These are phyloP conservation scores for Cercophora newfieldiana DNA, from an alignment of 495 filamentous ascomycete species.

Conservation along the genomic window DNA sequence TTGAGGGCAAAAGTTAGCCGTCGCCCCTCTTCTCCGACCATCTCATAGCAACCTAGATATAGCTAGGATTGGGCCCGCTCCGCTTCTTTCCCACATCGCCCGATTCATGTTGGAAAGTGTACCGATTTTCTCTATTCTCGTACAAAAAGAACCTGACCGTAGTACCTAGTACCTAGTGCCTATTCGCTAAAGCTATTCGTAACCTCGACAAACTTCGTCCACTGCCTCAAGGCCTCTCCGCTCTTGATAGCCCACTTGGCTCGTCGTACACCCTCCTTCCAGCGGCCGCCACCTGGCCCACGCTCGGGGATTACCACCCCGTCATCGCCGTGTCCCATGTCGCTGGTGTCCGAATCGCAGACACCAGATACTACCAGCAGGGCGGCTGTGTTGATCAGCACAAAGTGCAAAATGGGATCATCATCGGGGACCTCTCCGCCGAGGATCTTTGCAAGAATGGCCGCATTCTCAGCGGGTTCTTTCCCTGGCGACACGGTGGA, in stretches of 20 bases:
- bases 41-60: no score
- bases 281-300: conserved; percentile 80
- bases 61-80: no score
- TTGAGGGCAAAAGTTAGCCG: no score
- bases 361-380: conserved; percentile 79
- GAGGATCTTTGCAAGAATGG: conserved; percentile 75
- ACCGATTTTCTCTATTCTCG: background rate
- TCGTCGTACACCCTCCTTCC: conserved; percentile 88
- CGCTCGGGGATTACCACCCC: conserved; percentile 76
- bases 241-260: conserved; percentile 82
- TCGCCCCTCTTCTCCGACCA: no score
- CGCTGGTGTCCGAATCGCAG: conserved; percentile 77
- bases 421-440: conserved; percentile 67
- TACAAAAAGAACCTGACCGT: background rate
- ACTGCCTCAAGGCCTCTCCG: conserved; percentile 74
- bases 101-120: background rate
- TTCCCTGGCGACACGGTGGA: conserved; percentile 77
- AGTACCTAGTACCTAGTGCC: background rate
- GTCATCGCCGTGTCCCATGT: conserved; percentile 62
- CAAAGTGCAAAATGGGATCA: conserved; percentile 88
- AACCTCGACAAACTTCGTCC: conserved; percentile 65
- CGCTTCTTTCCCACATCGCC: no score
- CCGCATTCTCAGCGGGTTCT: conserved; percentile 81
- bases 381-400: conserved; percentile 89
- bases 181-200: conserved; percentile 40